A percentile compares a stretch with the other conserved stretches of the same genome.
Evolutionary conservation across 1,284 basidiomycete genomes (phyloP).

Genomic region (Ceratorhiza oryzae-sativae): DNA sequence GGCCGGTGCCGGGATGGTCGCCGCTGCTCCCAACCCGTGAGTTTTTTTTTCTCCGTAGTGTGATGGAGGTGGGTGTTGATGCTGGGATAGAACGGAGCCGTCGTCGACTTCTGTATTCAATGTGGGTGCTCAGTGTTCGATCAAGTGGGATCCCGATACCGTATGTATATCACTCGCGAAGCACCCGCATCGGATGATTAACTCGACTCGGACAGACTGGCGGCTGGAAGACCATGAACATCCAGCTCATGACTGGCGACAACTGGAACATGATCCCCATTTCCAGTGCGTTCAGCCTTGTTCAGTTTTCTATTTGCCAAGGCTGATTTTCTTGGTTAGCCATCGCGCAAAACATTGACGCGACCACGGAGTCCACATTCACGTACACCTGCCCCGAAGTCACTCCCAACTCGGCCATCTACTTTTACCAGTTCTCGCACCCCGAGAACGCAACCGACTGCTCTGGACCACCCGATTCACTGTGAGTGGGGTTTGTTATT

Average conservation of each 20-base stretch:
- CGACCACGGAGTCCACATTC: conserved; percentile 37
- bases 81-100: conserved; percentile 23
- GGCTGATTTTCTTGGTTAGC: conserved; percentile 23
- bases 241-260: conserved; percentile 44
- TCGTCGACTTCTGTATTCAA: conserved; percentile 36
- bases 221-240: conserved; percentile 41
- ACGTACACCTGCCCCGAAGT: conserved; percentile 42
- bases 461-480: conserved; percentile 43
- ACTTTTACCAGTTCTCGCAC: conserved; percentile 44
- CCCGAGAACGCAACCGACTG: conserved; percentile 33
- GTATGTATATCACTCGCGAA: conserved; percentile 15
- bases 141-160: conserved; percentile 41
- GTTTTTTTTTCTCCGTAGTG: not conserved
- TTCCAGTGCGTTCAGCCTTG: conserved; percentile 37
- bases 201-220: conserved; percentile 9
- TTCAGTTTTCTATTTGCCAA: not conserved
- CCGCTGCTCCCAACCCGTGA: conserved; percentile 31
- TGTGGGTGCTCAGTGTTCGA: conserved; percentile 30
- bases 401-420: conserved; percentile 38
- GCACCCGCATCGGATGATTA: not conserved
- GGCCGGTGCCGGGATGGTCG: conserved; percentile 15
- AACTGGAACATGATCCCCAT: conserved; percentile 43
- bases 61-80: conserved; percentile 5
- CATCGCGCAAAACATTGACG: conserved; percentile 40
- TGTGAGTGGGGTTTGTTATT: conserved; percentile 16